phyloP scores from a whole-genome alignment of 108 stramenopile genomes.

The Asterionellopsis glacialis region DNA sequence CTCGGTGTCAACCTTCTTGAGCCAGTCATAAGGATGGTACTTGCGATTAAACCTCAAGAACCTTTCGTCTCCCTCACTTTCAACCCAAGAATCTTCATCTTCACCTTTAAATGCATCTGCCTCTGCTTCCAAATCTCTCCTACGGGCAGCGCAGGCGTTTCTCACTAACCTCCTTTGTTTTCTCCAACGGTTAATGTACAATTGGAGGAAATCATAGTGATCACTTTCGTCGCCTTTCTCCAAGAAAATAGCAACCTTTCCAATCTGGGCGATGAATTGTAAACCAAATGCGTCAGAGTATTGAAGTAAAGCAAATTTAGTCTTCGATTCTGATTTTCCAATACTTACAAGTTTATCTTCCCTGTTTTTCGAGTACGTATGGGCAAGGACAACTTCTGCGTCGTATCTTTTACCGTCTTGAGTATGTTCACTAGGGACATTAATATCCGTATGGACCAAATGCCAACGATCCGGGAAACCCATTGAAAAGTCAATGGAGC shows the following conservation, averaged over 20 bases:
- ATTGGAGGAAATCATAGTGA: conserved; percentile 11
- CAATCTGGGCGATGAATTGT: conserved; percentile 3
- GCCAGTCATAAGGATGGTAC: conserved; percentile 9
- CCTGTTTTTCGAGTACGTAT: conserved; percentile 9
- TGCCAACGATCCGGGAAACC: conserved; percentile 51
- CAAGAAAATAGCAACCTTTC: conserved; percentile 17
- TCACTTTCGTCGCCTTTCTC: conserved; percentile 7
- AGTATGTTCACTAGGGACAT: conserved; percentile 37
- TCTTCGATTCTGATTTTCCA: no score
- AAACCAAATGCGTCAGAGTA: not conserved
- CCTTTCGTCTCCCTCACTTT: no score
- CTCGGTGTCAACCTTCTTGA: conserved; percentile 8
- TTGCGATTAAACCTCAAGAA: no score
- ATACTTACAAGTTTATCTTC: conserved; percentile 7
- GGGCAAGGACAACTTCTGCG: conserved; percentile 36
- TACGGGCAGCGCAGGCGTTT: not conserved
- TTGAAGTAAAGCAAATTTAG: no score
- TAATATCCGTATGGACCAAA: conserved; percentile 36
- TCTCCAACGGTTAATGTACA: conserved; percentile 12
- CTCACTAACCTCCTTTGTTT: not conserved
- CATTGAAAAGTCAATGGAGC: conserved; percentile 29
- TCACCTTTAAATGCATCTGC: no score
- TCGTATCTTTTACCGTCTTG: conserved; percentile 48
- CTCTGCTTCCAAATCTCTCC: not conserved
- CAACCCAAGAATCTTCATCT: no score